Base-by-base conservation (phyloP, 352 stramenopile genomes). In the Phytophthora pseudosyringae region DNA sequence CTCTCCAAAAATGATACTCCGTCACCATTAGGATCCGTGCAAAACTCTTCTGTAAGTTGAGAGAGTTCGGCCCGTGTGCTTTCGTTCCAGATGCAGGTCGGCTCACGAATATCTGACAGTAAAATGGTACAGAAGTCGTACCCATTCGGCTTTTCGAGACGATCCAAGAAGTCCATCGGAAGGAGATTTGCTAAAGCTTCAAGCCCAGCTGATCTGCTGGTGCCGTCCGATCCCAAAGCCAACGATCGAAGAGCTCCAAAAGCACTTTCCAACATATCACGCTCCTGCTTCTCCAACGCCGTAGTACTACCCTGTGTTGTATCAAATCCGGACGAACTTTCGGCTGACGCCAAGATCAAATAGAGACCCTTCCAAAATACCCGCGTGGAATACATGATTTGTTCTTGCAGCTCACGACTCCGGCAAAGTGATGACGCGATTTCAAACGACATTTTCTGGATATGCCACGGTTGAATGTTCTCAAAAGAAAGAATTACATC, bases 351-450 rank as follows among this genome's bases (percentile, higher is more conserved):
- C 32, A 94, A 59, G 31, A 94, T 86, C 35, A 94, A 69, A 52
- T 94, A 91, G 15, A 94, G 59, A 2, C 78, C 81, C 61, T 90
- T 87, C 86, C 86, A 94, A 52, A 94, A 94, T 10, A 94, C 56
- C 9, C 85, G 75, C 5, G 83, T 91, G 16, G 72, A 80, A 25
- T 68, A 51, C 35, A 92, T 76, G 12, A 94, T 83, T 64, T 91
- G 78, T 16, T 88, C 63, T 54, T 91, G 86, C 0, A 94, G 62
- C 5, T 72, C 69, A 12, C 38, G 63, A 35, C 74, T 87, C 10
- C 68, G 66, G 43, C 83, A 92, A 29, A 94, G 66, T n/a, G 83
- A 80, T 25, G 80, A 78, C 28, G 89, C 83, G 36, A 92, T 88
- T 28, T 88, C 83, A 63, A 90, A 94, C 10, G 86, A 86, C 29